Conservation (phyloP, 139 green algal species). For the Closterium sp. region DNA sequence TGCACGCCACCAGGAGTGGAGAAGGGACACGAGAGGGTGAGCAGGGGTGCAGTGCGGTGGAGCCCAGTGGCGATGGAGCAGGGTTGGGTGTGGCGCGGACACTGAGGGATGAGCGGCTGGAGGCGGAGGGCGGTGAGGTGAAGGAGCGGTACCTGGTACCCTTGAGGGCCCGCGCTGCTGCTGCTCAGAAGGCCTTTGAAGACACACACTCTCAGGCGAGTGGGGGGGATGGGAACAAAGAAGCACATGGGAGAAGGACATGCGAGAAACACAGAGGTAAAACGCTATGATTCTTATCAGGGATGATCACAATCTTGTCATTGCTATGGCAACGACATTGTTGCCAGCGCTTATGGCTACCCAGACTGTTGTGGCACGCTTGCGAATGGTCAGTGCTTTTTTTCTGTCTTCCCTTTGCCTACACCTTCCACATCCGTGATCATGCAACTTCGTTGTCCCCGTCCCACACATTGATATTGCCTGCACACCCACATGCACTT, state of each 20-base stretch:
- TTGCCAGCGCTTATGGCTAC: no score
- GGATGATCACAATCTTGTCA: no score
- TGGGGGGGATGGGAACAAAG: neutral
- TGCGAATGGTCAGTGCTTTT: neutral
- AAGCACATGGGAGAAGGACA: neutral
- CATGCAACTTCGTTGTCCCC: neutral
- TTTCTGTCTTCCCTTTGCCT: neutral
- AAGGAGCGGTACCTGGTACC: constrained; percentile 27
- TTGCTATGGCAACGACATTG: no score
- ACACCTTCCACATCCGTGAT: no score
- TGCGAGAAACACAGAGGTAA: no score
- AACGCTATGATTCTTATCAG: no score
- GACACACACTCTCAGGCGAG: neutral
- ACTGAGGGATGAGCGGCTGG: constrained; percentile 30
- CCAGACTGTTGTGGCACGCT: no score
- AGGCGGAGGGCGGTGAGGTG: constrained; percentile 7
- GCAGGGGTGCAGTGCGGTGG: neutral
- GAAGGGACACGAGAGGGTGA: neutral
- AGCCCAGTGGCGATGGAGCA: neutral
- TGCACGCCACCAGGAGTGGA: neutral
- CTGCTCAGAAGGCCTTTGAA: neutral
- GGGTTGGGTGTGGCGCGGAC: constrained; percentile 12
- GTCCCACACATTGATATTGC: neutral
- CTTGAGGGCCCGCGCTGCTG: neutral
- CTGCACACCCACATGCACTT: neutral